Evolutionary conservation across 1,284 basidiomycete genomes (phyloP).

Genomic region (Cryptococcus sp.): DNA sequence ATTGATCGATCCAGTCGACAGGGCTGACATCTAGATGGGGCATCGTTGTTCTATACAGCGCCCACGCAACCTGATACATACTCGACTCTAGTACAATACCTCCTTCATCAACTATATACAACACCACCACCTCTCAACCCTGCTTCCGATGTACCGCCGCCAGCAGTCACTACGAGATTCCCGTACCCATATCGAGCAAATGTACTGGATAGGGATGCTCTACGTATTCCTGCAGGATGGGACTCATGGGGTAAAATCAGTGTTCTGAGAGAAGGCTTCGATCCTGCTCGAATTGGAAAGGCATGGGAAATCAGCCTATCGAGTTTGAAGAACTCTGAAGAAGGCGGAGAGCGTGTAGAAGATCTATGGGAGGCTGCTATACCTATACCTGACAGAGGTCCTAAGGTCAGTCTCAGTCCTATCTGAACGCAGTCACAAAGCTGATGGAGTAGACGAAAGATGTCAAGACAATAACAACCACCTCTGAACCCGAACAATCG

Average conservation of each 20-base stretch:
- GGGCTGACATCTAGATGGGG: slow-evolving; percentile 63
- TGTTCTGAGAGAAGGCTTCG: slow-evolving; percentile 86
- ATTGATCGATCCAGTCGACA: not conserved
- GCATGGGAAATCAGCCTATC: slow-evolving; percentile 64
- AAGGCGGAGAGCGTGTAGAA: slow-evolving; percentile 41
- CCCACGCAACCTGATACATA: slow-evolving; percentile 69
- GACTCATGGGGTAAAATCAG: slow-evolving; percentile 96
- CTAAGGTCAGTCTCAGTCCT: slow-evolving; percentile 22
- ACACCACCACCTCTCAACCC: slow-evolving; percentile 24
- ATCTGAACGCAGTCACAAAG: not conserved
- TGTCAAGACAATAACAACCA: slow-evolving; percentile 15
- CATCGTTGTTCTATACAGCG: slow-evolving; percentile 86
- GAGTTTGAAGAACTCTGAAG: slow-evolving; percentile 47
- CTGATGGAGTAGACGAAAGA: not conserved
- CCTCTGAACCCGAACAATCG: slow-evolving; percentile 64
- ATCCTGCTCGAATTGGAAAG: slow-evolving; percentile 71
- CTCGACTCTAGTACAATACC: slow-evolving; percentile 75
- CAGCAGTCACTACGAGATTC: slow-evolving; percentile 57
- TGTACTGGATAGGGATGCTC: slow-evolving; percentile 83
- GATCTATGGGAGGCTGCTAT: slow-evolving; percentile 46
- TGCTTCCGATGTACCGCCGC: slow-evolving; percentile 3
- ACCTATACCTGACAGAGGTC: slow-evolving; percentile 37
- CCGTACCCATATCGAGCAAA: slow-evolving; percentile 83
- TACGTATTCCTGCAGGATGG: slow-evolving; percentile 93
- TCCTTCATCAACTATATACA: slow-evolving; percentile 78